A percentile compares a stretch with the other conserved stretches of the same genome.
These are phyloP conservation scores for Chloromonas sp. DNA, from an alignment of 163 green algal genomes.

Conservation along the genomic window DNA sequence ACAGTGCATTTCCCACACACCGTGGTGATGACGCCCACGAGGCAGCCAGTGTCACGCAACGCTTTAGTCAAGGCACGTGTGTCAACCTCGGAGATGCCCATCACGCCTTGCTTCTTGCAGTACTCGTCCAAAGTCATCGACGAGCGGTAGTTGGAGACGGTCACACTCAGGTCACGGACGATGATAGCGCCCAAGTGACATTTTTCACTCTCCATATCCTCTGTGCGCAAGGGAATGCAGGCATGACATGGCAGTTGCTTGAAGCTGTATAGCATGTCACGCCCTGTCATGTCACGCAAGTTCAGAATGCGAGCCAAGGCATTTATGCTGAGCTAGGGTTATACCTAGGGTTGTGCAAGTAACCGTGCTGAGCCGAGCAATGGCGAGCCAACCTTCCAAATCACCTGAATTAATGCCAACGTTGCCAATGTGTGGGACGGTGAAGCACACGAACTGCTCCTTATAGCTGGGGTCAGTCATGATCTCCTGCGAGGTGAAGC, in stretches of 20 bases:
- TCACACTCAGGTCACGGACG: conserved; percentile 76
- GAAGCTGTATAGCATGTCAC: too few relatives aligned
- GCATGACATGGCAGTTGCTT: neutral
- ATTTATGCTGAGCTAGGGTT: too few relatives aligned
- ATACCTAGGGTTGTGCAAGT: too few relatives aligned
- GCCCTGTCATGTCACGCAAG: neutral
- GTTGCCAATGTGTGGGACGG: conserved; percentile 97
- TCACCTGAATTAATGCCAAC: conserved; percentile 91
- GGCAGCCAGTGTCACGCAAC: conserved; percentile 82
- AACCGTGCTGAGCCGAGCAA: too few relatives aligned
- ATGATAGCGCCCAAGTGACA: conserved; percentile 87
- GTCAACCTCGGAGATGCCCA: conserved; percentile 89
- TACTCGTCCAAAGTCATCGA: conserved; percentile 71
- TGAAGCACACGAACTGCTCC: conserved; percentile 98
- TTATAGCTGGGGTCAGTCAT: conserved; percentile 97
- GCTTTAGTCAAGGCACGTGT: conserved; percentile 91
- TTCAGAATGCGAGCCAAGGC: conserved; percentile 5
- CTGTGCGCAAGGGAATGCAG: conserved; percentile 34
- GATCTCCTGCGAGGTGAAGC: conserved; percentile 82
- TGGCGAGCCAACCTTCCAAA: neutral
- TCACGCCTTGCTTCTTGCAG: conserved; percentile 54
- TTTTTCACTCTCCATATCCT: conserved; percentile 86
- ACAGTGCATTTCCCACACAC: too few relatives aligned
- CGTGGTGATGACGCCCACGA: conserved; percentile 89
- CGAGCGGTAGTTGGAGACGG: conserved; percentile 95